A percentile compares a stretch with the other conserved stretches of the same genome.
These are phyloP conservation scores for Elaeagnus macrophylla DNA, from an alignment of 306 rosid genomes.

Conservation along the genomic window DNA sequence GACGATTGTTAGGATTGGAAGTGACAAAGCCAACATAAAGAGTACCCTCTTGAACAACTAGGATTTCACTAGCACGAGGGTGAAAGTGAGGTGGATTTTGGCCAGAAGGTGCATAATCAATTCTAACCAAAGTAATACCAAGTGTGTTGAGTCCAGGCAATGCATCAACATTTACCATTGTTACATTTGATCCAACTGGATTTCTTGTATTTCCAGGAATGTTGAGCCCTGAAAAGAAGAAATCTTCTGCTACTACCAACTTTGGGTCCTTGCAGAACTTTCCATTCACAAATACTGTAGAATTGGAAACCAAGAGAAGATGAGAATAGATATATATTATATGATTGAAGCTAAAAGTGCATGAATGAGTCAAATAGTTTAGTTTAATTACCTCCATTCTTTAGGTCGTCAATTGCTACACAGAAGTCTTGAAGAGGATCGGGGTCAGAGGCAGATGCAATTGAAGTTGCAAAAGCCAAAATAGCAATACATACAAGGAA, in stretches of 20 bases:
- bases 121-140: not conserved
- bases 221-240: not conserved
- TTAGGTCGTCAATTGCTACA: constrained; percentile 1
- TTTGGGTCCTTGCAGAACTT: not conserved
- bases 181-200: constrained; percentile 2
- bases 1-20: not conserved
- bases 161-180: constrained; percentile 9
- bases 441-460: constrained; percentile 9
- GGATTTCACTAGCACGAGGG: not conserved
- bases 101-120: not conserved
- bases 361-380: too few relatives aligned
- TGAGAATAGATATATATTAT: not conserved
- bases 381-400: not conserved
- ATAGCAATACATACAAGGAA: not conserved
- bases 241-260: not conserved
- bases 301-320: not conserved
- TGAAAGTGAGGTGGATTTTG: not conserved
- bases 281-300: not conserved
- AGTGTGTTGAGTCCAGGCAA: constrained; percentile 1
- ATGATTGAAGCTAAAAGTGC: too few relatives aligned
- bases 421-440: constrained; percentile 12
- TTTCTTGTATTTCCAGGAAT: constrained; percentile 9
- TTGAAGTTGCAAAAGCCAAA: not conserved
- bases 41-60: not conserved
- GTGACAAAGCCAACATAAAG: not conserved